Conservation (phyloP, 345 rosid species). For the Camelina neglecta region DNA sequence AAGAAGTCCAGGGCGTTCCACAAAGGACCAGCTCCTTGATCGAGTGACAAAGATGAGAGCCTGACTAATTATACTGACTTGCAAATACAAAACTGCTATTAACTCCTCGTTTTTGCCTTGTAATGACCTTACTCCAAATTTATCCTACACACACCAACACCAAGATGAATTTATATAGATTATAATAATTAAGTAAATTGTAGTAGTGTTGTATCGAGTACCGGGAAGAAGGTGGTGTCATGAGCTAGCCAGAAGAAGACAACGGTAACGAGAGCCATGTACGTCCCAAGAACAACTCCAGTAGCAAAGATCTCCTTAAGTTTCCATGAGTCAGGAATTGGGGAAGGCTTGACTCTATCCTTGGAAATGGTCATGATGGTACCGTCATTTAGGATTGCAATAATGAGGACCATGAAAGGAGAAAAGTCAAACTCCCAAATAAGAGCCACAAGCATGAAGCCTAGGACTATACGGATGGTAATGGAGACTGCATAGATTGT, state of each 20-base stretch:
- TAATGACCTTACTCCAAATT: slow-evolving; percentile 71
- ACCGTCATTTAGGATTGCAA: slow-evolving; percentile 84
- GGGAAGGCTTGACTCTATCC: slow-evolving; percentile 92
- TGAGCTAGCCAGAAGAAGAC: slow-evolving; percentile 68
- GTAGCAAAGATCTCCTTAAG: slow-evolving; percentile 90
- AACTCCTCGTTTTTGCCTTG: slow-evolving; percentile 54
- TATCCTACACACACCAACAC: slow-evolving; percentile 50
- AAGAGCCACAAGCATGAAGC: slow-evolving; percentile 72
- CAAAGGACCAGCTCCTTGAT: slow-evolving; percentile 82
- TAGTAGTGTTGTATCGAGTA: slow-evolving; percentile 34
- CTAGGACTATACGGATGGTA: slow-evolving; percentile 89
- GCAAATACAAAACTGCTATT: slow-evolving; percentile 81
- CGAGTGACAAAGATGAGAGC: slow-evolving; percentile 94
- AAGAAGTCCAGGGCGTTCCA: slow-evolving; percentile 82
- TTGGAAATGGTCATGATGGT: slow-evolving; percentile 95
- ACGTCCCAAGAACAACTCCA: slow-evolving; percentile 75
- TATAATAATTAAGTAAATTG: not conserved
- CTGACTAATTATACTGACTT: slow-evolving; percentile 92
- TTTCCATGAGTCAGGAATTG: slow-evolving; percentile 89
- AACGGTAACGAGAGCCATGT: slow-evolving; percentile 74
- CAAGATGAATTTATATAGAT: not conserved
- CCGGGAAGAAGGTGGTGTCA: slow-evolving; percentile 73
- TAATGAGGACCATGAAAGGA: slow-evolving; percentile 86
- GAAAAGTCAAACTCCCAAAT: slow-evolving; percentile 84
- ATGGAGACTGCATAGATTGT: slow-evolving; percentile 90